Evolutionary conservation across 768 basidiomycete species (phyloP).

Genomic region (Kwoniella pini): DNA sequence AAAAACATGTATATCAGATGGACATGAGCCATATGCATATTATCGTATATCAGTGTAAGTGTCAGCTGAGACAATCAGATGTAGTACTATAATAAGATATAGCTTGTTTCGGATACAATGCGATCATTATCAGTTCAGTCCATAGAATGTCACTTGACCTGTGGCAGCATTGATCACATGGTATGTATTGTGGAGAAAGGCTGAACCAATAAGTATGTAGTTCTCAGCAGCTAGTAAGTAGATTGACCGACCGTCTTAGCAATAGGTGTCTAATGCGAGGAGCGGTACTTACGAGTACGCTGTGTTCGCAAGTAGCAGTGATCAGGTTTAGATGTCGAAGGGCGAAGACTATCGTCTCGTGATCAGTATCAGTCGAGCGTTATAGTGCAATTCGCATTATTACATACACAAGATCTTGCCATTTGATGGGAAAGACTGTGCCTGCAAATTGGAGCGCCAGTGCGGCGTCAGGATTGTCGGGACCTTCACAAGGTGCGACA

Average conservation of each 20-base stretch:
- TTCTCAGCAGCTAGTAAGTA: neutral
- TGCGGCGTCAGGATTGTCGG: conserved; percentile 1
- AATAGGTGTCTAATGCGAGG: neutral
- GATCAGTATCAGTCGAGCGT: neutral
- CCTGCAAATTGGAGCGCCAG: conserved; percentile 14
- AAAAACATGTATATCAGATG: too few relatives aligned
- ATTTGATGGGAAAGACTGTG: neutral
- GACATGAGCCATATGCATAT: too few relatives aligned
- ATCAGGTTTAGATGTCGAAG: neutral
- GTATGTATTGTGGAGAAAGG: conserved; percentile 15
- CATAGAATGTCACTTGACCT: conserved; percentile 13
- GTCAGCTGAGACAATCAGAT: too few relatives aligned
- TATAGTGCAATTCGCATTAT: neutral
- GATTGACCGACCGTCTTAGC: neutral
- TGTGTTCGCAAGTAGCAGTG: neutral
- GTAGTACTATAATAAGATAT: too few relatives aligned
- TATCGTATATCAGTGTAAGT: too few relatives aligned
- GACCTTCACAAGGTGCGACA: conserved; percentile 12
- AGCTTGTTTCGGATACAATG: too few relatives aligned
- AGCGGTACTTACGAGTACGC: neutral
- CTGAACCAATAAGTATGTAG: conserved; percentile 8
- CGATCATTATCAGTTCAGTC: conserved; percentile 2
- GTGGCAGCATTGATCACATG: conserved; percentile 10
- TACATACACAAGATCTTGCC: conserved; percentile 13
- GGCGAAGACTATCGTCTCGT: neutral